A percentile compares a stretch with the other conserved stretches of the same genome.
Conservation (phyloP, 2,329 filamentous ascomycete genomes). For the Emericellopsis cladophorae region DNA sequence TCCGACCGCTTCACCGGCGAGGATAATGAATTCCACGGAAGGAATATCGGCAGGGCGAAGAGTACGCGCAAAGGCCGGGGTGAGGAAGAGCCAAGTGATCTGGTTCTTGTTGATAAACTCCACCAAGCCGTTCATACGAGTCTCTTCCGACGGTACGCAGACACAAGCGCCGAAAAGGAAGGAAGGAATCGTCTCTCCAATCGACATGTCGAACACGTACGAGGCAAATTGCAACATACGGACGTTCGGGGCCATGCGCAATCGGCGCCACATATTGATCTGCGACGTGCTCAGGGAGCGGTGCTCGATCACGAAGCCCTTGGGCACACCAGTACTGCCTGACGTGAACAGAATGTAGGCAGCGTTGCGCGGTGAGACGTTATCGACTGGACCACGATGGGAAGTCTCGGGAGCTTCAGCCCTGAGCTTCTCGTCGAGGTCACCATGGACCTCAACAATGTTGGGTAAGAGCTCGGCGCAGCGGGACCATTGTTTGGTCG, state of each 20-base stretch:
- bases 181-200: slow-evolving; percentile 1
- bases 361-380: not conserved
- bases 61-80: slow-evolving; percentile 4
- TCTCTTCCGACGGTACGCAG: slow-evolving; percentile 2
- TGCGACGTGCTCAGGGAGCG: slow-evolving; percentile 7
- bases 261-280: slow-evolving; percentile 5
- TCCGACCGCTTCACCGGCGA: slow-evolving; percentile 4
- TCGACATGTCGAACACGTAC: slow-evolving; percentile 2
- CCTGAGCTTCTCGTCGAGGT: not conserved
- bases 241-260: slow-evolving; percentile 11
- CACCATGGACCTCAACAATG: slow-evolving; percentile 10
- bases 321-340: slow-evolving; percentile 10
- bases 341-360: slow-evolving; percentile 11
- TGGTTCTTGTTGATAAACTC: slow-evolving; percentile 2
- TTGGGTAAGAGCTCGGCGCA: not conserved
- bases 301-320: slow-evolving; percentile 10
- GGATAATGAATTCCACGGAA: slow-evolving; percentile 2
- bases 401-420: not conserved
- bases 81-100: slow-evolving; percentile 4
- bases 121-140: not conserved
- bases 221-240: slow-evolving; percentile 4
- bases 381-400: not conserved
- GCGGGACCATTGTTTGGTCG: not conserved
- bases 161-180: slow-evolving; percentile 2
- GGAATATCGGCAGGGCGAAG: slow-evolving; percentile 4